Evolutionary conservation across 2,329 filamentous ascomycete genomes (phyloP), one percentile per base, ranked within the genome.

Genomic region (Ophiostoma ips): DNA sequence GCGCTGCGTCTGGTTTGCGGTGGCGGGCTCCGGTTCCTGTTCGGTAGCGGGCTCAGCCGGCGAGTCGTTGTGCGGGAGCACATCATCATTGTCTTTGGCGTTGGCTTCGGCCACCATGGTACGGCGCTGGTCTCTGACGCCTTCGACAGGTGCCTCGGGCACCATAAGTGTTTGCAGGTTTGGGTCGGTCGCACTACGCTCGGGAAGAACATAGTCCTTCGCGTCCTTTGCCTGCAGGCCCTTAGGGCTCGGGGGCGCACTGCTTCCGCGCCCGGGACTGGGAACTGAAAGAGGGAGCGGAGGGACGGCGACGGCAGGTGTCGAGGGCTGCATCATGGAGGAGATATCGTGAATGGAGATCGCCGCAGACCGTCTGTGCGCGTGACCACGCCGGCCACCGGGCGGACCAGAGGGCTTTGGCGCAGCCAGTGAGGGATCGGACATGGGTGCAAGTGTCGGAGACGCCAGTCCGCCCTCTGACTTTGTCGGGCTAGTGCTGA

Each of bases 311-410:
- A 31, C 19, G 2, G 5, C 38, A 40, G 75, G 68, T 24, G 71
- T 73, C 3, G 68, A 64, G 16, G 79, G 75, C 48, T 78, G 77
- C 56, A 89, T 71, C 33, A 88, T 81, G 36, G 75, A 70, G 11
- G 80, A 79, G 19, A 95, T 66, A 60, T 95, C 89, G 60, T 90
- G 85, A 51, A 81, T 84, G 1, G 88, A 95, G 47, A 95, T 81
- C 5, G 87, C 84, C 53, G 75, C 76, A 33, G 89, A 95, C 53
- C 90, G 79, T 52, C 87, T 79, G 62, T 95, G 89, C 16, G 77
- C 78, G 64, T 94, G 87, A 15, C 83, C 80, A 57, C 85, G 75
- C 54, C 80, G 73, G 49, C 71, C 68, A 5, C 21, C 35, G 1
- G 54, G 46, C 1, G 55, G 52, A 3, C 53, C 53, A 3, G 43